phyloP scores from a whole-genome alignment of 345 rosid genomes.

The Rhizophora mangle region DNA sequence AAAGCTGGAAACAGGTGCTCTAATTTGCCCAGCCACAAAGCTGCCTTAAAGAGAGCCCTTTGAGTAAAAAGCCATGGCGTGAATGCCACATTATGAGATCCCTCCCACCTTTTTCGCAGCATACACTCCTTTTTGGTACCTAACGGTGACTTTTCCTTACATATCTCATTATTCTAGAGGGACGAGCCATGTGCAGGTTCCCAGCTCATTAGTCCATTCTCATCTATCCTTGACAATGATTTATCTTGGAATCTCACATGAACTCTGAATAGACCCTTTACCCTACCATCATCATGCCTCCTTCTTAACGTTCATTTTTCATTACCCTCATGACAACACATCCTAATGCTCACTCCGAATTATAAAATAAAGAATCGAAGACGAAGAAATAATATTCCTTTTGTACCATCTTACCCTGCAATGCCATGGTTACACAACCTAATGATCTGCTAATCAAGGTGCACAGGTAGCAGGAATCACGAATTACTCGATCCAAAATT shows the following conservation, averaged over 20 bases:
- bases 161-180: background rate
- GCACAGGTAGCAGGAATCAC: background rate
- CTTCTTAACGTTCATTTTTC: background rate
- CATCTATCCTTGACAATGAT: constrained; percentile 21
- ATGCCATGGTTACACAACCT: background rate
- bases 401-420: background rate
- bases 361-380: background rate
- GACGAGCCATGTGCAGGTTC: constrained; percentile 40
- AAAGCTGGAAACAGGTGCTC: background rate
- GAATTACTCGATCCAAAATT: too few relatives aligned
- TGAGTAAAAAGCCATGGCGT: constrained; percentile 11
- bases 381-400: background rate
- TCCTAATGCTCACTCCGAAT: background rate
- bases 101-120: constrained; percentile 7
- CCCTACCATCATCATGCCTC: background rate
- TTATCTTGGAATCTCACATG: constrained; percentile 7
- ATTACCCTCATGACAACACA: background rate
- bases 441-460: background rate
- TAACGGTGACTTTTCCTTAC: constrained; percentile 23
- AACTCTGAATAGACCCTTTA: background rate
- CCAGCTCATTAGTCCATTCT: constrained; percentile 33
- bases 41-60: background rate
- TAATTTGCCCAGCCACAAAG: constrained; percentile 7
- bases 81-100: constrained; percentile 24
- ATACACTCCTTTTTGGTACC: constrained; percentile 24